Conservation (phyloP, 495 filamentous ascomycete genomes). For the Geopyxis carbonaria region DNA sequence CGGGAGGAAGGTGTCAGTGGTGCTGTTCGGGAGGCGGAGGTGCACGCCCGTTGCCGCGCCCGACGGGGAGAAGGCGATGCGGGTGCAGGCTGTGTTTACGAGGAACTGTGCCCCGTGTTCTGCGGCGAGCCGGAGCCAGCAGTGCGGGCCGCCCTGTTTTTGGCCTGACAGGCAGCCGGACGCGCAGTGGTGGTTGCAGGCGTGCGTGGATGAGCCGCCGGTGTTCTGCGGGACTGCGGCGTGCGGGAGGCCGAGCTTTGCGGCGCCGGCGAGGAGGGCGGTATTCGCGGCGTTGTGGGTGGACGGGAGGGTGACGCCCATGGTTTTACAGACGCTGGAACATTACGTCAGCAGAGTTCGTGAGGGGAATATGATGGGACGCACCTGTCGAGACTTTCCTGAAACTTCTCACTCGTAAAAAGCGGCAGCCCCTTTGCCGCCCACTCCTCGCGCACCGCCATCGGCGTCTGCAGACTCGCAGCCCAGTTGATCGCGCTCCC, state of each 20-base stretch:
- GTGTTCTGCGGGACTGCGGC: conserved; percentile 66
- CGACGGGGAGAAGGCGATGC: no score
- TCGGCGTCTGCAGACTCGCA: conserved; percentile 45
- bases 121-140: conserved; percentile 63
- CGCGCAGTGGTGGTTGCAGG: conserved; percentile 65
- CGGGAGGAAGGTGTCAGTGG: no score
- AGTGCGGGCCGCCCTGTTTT: conserved; percentile 50
- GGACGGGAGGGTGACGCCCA: conserved; percentile 59
- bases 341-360: conserved; percentile 28
- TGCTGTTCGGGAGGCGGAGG: no score
- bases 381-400: conserved; percentile 50
- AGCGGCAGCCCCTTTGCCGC: conserved; percentile 53
- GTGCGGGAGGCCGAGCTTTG: conserved; percentile 55
- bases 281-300: conserved; percentile 55
- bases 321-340: conserved; percentile 38
- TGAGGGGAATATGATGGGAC: not conserved
- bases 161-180: conserved; percentile 53
- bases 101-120: conserved; percentile 58
- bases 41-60: no score
- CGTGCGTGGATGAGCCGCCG: conserved; percentile 47
- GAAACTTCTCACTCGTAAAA: conserved; percentile 60
- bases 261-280: conserved; percentile 54
- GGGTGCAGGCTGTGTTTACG: no score
- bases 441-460: conserved; percentile 60
- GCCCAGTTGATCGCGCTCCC: conserved; percentile 83